A percentile compares a stretch with the other conserved stretches of the same genome.
Evolutionary conservation across 179 eudicot genomes (phyloP).

Genomic region (Camellia oleifera): DNA sequence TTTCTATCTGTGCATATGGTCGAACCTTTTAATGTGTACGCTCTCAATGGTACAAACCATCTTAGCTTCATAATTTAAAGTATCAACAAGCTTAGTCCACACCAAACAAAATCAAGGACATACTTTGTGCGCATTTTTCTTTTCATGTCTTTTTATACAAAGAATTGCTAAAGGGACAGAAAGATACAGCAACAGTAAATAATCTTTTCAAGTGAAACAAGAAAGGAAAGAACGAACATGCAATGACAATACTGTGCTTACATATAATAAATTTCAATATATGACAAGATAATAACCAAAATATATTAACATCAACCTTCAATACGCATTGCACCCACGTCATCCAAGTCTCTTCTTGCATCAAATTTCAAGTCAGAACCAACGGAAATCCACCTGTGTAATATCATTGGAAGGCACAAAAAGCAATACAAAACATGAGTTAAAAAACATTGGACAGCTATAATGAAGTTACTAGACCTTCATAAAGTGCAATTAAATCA

Average conservation of each 20-base stretch:
- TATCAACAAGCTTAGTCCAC: neutral
- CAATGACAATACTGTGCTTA: neutral
- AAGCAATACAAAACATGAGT: neutral
- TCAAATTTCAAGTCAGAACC: conserved; percentile 98
- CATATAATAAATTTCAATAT: neutral
- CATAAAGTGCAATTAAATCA: too few relatives aligned
- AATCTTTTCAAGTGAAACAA: neutral
- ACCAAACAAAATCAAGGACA: conserved; percentile 1
- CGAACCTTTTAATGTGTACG: neutral
- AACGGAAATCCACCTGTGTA: conserved; percentile 92
- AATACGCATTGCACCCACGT: conserved; percentile 77
- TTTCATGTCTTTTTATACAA: neutral
- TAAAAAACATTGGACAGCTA: neutral
- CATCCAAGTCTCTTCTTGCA: conserved; percentile 94
- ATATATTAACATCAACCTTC: conserved; percentile 52
- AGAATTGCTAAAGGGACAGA: neutral
- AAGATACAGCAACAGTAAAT: neutral
- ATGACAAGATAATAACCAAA: neutral
- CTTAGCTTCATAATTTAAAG: neutral
- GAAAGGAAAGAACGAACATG: neutral
- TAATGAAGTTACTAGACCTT: neutral
- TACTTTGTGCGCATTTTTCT: neutral
- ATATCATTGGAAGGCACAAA: conserved; percentile 24
- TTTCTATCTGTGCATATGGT: too few relatives aligned
- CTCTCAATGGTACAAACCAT: neutral